Conservation (phyloP, 2,329 filamentous ascomycete genomes). For the Paramyrothecium sp. region DNA sequence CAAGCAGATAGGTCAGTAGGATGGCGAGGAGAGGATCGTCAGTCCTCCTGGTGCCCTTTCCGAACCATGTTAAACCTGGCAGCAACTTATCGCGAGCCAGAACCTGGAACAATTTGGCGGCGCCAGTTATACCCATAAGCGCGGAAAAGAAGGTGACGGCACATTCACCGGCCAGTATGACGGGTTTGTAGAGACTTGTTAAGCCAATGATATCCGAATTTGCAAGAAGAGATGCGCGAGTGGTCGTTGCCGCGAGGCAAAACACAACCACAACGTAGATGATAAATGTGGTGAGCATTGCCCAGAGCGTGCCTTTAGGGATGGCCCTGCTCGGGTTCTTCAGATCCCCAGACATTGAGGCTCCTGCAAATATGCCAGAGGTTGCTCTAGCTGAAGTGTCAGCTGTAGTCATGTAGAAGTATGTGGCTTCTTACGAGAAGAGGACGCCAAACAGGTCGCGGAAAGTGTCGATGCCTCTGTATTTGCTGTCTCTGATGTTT, state of each 20-base stretch:
- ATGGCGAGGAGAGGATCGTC: slow-evolving; percentile 80
- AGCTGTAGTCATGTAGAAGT: slow-evolving; percentile 5
- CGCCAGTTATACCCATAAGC: slow-evolving; percentile 83
- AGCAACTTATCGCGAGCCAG: slow-evolving; percentile 76
- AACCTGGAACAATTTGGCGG: slow-evolving; percentile 81
- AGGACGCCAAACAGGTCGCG: slow-evolving; percentile 83
- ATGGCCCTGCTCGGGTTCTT: slow-evolving; percentile 82
- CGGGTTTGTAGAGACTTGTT: slow-evolving; percentile 70
- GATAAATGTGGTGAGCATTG: slow-evolving; percentile 72
- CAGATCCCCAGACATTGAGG: slow-evolving; percentile 87
- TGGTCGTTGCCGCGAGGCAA: slow-evolving; percentile 74
- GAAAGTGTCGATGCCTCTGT: slow-evolving; percentile 66
- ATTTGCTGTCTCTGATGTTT: slow-evolving; percentile 60
- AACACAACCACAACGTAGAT: slow-evolving; percentile 76
- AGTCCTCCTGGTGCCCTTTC: slow-evolving; percentile 66
- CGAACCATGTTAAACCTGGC: slow-evolving; percentile 72
- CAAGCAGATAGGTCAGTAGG: slow-evolving; percentile 70
- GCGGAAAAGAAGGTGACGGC: slow-evolving; percentile 82
- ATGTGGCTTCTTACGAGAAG: slow-evolving; percentile 56
- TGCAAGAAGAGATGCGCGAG: slow-evolving; percentile 68
- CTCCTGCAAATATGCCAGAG: slow-evolving; percentile 64
- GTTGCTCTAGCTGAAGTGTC: slow-evolving; percentile 35
- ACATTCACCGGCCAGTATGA: slow-evolving; percentile 80
- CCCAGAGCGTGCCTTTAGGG: slow-evolving; percentile 78
- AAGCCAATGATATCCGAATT: slow-evolving; percentile 80